Conservation (phyloP, 768 basidiomycete genomes). For the Paxillus ammoniavirescens region DNA sequence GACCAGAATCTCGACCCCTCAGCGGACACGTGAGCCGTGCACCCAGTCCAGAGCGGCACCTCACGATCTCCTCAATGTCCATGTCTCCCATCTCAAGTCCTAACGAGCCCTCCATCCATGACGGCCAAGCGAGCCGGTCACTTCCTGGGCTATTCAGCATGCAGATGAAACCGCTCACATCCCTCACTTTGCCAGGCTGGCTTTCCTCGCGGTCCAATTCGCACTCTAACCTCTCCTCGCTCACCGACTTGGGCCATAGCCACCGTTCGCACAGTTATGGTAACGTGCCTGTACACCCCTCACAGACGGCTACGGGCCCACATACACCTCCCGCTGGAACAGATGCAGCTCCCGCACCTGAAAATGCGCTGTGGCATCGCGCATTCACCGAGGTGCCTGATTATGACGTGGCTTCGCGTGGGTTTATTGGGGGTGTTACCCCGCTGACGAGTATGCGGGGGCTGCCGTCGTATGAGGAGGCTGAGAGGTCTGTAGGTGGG, state of each 20-base stretch:
- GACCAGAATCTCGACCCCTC: conserved; percentile 22
- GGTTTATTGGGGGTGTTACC: conserved; percentile 90
- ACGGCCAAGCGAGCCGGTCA: conserved; percentile 48
- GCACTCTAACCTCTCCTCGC: conserved; percentile 28
- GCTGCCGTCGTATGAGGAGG: conserved; percentile 86
- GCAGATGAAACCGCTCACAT: conserved; percentile 62
- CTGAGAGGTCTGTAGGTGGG: conserved; percentile 21
- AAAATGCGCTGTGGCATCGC: conserved; percentile 48
- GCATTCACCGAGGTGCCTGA: conserved; percentile 80
- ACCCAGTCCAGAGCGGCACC: conserved; percentile 47
- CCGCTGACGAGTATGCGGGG: conserved; percentile 75
- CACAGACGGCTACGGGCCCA: conserved; percentile 37
- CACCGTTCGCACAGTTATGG: conserved; percentile 7
- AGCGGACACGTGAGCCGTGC: conserved; percentile 47
- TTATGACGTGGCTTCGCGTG: conserved; percentile 79
- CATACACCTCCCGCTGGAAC: background rate
- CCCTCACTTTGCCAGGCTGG: conserved; percentile 42
- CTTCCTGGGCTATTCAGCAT: conserved; percentile 52
- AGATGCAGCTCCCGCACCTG: conserved; percentile 22
- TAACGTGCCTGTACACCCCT: background rate
- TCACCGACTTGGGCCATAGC: background rate
- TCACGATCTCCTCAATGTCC: conserved; percentile 5
- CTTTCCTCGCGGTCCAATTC: conserved; percentile 38
- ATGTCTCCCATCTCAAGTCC: conserved; percentile 16
- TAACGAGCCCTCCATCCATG: conserved; percentile 54